Evolutionary conservation across 441 rosid genomes (phyloP), one percentile per base, ranked within the genome.

Genomic region (Francoa sonchifolia): DNA sequence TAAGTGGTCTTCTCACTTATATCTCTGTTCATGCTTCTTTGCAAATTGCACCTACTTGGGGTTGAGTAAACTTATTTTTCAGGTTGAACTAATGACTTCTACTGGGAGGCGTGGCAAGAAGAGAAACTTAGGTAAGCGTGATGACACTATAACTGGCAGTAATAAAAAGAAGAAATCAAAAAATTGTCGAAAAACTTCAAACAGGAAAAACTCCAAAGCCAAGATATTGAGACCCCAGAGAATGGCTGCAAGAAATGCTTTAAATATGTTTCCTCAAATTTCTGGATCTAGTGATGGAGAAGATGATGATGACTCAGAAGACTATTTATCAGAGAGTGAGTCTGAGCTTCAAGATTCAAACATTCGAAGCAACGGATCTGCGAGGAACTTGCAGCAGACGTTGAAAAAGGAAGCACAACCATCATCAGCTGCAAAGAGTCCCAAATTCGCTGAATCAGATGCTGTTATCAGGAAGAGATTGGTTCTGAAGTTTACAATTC

Each of bases 221-320:
- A 71, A 67, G 55, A 55, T 67, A 50, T 36, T 61, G 52, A 77
- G 92, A 48, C 86, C 92, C 37, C 83, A 74, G 65, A 67, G 92
- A 61, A 64, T 66, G 39, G 92, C 92, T 3, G 92, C 87, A 41
- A 73, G 71, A 41, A 77, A 77, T 61, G 92, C 92, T 54, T 59
- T 69, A 59, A 65, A 61, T 55, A 66, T 74, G 74, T 66, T 81
- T 47, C 73, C 86, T 52, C 69, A 72, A 54, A 70, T 72, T 49
- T 69, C 72, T 50, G 92, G 74, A 45, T 77, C 92, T 42, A 66
- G 72, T 1, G 80, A 58, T 42, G 85, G 57, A 19, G 68, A 68
- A 47, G 72, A 59, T 45, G 67, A 55, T 18, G 69, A 70, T 25
- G 62, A 64, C 57, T 55, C 63, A n/a, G 71, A 54, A 29, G 63